phyloP scores from a whole-genome alignment of 495 filamentous ascomycete species.

The Mytilinidion resinicola region DNA sequence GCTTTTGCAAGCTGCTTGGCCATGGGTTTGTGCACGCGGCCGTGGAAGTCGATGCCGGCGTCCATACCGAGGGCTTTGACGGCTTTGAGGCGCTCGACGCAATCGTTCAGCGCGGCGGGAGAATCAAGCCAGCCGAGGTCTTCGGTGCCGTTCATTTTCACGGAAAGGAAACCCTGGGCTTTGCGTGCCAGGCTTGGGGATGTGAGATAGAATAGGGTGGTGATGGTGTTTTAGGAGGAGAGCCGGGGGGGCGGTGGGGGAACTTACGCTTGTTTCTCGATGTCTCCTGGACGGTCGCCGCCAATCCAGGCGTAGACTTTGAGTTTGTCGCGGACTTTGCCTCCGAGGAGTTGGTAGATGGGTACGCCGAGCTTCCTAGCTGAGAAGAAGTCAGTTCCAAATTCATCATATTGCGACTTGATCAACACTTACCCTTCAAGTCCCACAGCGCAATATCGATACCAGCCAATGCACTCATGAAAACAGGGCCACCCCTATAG shows the following conservation, averaged over 20 bases:
- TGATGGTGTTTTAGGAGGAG: too few relatives aligned
- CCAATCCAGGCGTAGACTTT: conserved; percentile 86
- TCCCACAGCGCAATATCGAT: conserved; percentile 85
- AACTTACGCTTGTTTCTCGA: conserved; percentile 55
- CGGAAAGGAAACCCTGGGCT: conserved; percentile 62
- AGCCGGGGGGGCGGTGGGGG: neutral
- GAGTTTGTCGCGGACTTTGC: conserved; percentile 66
- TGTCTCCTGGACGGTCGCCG: conserved; percentile 68
- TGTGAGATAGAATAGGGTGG: neutral
- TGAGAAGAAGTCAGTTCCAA: neutral
- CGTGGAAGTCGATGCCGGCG: conserved; percentile 71
- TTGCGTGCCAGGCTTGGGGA: conserved; percentile 47
- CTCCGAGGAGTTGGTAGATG: conserved; percentile 67
- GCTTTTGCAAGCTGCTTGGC: conserved; percentile 68
- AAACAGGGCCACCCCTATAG: conserved; percentile 77
- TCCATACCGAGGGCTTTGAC: conserved; percentile 68
- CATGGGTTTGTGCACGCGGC: conserved; percentile 71
- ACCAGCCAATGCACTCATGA: conserved; percentile 73
- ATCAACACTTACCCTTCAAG: conserved; percentile 43
- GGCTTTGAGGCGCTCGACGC: conserved; percentile 59
- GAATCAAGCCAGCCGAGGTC: conserved; percentile 76
- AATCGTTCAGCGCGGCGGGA: conserved; percentile 55
- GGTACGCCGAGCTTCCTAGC: conserved; percentile 56
- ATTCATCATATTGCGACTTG: too few relatives aligned
- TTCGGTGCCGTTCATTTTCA: conserved; percentile 82